Conservation (phyloP, 441 rosid species). For the Jatropha multifida region DNA sequence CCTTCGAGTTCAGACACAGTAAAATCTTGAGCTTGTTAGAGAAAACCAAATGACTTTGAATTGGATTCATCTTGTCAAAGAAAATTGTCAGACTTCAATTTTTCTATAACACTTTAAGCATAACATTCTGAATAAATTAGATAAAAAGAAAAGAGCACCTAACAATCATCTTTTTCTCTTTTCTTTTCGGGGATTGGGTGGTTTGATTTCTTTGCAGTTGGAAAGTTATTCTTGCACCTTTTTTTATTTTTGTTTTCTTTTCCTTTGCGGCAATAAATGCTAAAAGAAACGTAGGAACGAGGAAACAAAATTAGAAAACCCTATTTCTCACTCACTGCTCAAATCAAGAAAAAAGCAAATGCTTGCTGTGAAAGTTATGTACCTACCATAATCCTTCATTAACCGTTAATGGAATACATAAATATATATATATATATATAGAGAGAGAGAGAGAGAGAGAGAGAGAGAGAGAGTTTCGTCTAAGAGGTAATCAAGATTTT, state of each 20-base stretch:
- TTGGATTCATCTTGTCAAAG: too few relatives aligned
- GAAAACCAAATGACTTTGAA: too few relatives aligned
- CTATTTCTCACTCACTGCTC: not conserved
- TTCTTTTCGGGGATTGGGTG: not conserved
- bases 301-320: conserved; percentile 21
- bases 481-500: not conserved
- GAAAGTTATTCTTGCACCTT: not conserved
- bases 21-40: too few relatives aligned
- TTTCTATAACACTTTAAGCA: not conserved
- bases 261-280: not conserved
- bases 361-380: conserved; percentile 13
- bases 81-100: not conserved
- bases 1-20: too few relatives aligned
- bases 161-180: not conserved
- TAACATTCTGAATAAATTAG: not conserved
- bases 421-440: too few relatives aligned
- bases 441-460: too few relatives aligned
- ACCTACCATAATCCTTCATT: not conserved
- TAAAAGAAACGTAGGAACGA: conserved; percentile 22
- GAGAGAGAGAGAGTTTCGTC: not conserved
- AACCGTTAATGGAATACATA: too few relatives aligned
- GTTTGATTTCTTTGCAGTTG: not conserved
- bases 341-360: conserved; percentile 9
- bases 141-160: too few relatives aligned
- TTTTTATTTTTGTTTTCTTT: conserved; percentile 2